phyloP scores from a whole-genome alignment of 495 filamentous ascomycete species.

The Neurospora sublineolata region DNA sequence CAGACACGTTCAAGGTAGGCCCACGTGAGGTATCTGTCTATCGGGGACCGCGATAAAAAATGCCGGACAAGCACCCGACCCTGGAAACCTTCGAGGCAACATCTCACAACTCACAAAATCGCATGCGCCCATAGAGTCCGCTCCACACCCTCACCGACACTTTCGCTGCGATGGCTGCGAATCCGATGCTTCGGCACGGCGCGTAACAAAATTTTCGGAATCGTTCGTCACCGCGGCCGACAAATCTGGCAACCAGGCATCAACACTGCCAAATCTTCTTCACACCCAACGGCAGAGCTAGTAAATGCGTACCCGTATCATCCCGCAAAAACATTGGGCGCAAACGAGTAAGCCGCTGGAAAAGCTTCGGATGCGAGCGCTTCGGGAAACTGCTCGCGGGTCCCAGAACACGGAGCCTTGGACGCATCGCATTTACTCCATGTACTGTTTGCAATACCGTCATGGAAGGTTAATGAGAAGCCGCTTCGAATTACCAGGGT shows the following conservation, averaged over 20 bases:
- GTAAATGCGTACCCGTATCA: not conserved
- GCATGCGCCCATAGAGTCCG: not conserved
- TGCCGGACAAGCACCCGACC: not conserved
- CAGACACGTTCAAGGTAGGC: not conserved
- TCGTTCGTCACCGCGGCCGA: not conserved
- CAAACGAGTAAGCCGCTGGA: not conserved
- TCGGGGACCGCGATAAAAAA: not conserved
- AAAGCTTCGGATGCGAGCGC: not conserved
- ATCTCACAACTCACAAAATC: not conserved
- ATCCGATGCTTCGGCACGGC: not conserved
- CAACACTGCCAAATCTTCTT: not conserved
- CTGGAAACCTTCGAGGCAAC: not conserved
- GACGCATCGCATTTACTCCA: too few species aligned
- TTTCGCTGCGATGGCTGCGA: not conserved
- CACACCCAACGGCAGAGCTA: not conserved
- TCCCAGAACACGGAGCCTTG: not conserved
- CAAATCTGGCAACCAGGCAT: not conserved
- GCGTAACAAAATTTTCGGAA: not conserved
- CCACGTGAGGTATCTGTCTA: not conserved
- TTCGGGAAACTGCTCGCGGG: not conserved
- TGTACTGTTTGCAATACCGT: not conserved
- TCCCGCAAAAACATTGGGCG: not conserved
- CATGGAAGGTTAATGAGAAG: not conserved
- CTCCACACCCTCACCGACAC: not conserved
- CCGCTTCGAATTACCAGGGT: not conserved